phyloP scores from a whole-genome alignment of 2,329 filamentous ascomycete species.

The Trichoderma sp. region DNA sequence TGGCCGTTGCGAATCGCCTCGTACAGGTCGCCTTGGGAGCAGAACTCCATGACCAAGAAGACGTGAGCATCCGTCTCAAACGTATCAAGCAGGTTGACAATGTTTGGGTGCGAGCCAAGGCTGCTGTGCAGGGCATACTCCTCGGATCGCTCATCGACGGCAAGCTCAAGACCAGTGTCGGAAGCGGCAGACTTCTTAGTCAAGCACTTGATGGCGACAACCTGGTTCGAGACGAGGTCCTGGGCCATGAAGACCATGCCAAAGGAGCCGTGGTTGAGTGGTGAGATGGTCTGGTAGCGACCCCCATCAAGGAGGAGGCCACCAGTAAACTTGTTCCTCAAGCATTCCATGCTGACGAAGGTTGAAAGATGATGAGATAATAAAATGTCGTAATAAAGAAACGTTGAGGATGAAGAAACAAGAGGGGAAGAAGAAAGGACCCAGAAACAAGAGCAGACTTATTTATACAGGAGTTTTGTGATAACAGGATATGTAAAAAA shows the following conservation, averaged over 20 bases:
- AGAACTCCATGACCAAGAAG: constrained; percentile 94
- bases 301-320: constrained; percentile 76
- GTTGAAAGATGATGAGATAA: constrained; percentile 25
- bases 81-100: constrained; percentile 87
- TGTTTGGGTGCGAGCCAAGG: constrained; percentile 80
- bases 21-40: constrained; percentile 92
- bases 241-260: constrained; percentile 96
- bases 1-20: constrained; percentile 90
- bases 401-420: constrained; percentile 23
- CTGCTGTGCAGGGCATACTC: constrained; percentile 78
- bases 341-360: constrained; percentile 69
- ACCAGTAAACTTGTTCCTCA: constrained; percentile 77
- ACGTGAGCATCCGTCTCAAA: constrained; percentile 91
- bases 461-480: constrained; percentile 37
- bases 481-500: constrained; percentile 26
- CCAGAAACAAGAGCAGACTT: constrained; percentile 28
- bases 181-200: constrained; percentile 74
- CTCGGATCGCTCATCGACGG: constrained; percentile 80
- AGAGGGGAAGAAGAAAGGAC: constrained; percentile 7
- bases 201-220: constrained; percentile 94
- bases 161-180: constrained; percentile 63
- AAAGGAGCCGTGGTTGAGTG: constrained; percentile 97
- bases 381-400: constrained; percentile 30
- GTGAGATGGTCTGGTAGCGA: constrained; percentile 87
- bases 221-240: constrained; percentile 73